These are phyloP conservation scores for Diplodia intermedia DNA, from an alignment of 2,329 filamentous ascomycete species.

Conservation along the genomic window DNA sequence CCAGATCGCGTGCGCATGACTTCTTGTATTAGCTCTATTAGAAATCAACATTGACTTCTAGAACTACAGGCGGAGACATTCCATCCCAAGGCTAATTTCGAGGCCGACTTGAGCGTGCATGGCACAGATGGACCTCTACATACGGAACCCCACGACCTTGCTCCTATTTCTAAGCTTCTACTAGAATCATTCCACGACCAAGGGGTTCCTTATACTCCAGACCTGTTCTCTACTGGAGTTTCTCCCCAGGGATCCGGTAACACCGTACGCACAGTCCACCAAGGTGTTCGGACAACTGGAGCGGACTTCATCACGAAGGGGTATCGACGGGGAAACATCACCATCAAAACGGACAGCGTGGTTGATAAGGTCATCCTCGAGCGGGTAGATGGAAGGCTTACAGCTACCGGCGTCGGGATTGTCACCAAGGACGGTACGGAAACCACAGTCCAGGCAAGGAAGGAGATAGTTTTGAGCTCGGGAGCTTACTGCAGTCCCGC, in stretches of 20 bases:
- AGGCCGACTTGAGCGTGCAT: slow-evolving; percentile 57
- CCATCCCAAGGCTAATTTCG: slow-evolving; percentile 64
- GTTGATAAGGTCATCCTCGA: slow-evolving; percentile 58
- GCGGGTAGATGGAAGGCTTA: slow-evolving; percentile 44
- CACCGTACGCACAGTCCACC: slow-evolving; percentile 42
- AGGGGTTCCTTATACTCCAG: slow-evolving; percentile 33
- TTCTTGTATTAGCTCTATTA: background rate
- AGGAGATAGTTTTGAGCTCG: slow-evolving; percentile 46
- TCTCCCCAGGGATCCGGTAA: slow-evolving; percentile 41
- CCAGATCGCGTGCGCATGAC: background rate
- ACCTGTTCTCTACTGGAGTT: slow-evolving; percentile 35
- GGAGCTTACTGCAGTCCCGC: slow-evolving; percentile 46
- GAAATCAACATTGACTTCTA: background rate
- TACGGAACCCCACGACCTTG: slow-evolving; percentile 61
- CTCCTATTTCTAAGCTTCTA: slow-evolving; percentile 52
- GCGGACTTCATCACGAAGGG: slow-evolving; percentile 52
- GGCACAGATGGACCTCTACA: slow-evolving; percentile 59
- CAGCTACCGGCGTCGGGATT: slow-evolving; percentile 56
- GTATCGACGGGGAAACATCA: slow-evolving; percentile 47
- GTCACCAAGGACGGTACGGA: slow-evolving; percentile 52
- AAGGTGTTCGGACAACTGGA: slow-evolving; percentile 43
- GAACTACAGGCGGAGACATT: slow-evolving; percentile 60
- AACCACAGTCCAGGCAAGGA: slow-evolving; percentile 44
- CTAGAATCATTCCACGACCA: slow-evolving; percentile 34
- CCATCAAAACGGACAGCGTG: slow-evolving; percentile 43